Evolutionary conservation across 208 protist genomes (phyloP).

Genomic region (Crithidia acanthocephali): DNA sequence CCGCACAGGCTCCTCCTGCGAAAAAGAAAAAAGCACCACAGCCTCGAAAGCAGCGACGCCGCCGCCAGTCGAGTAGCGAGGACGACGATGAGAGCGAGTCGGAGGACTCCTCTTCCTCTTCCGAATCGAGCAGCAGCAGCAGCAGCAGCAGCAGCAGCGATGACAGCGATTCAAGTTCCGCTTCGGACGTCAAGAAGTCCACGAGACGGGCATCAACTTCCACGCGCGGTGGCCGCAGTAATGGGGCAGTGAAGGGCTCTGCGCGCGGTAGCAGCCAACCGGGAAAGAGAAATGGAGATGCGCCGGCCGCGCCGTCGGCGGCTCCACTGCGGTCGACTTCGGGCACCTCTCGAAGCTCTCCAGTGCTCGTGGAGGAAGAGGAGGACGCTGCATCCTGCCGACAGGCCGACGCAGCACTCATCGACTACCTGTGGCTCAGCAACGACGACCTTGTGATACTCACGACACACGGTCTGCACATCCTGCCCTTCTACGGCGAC

Average conservation of each 20-base stretch:
- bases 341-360: not conserved
- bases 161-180: not conserved
- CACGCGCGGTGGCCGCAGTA: not conserved
- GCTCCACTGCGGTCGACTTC: not conserved
- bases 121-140: conserved; percentile 11
- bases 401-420: not conserved
- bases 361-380: not conserved
- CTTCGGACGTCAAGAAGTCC: not conserved
- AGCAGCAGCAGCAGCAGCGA: conserved; percentile 14
- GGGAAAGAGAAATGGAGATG: not conserved
- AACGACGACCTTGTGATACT: conserved; percentile 66
- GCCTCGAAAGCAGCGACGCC: not conserved
- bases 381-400: not conserved
- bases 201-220: not conserved
- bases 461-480: conserved; percentile 49
- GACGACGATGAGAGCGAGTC: not conserved
- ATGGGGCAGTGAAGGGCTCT: not conserved
- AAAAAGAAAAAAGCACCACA: not conserved
- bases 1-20: not conserved
- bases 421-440: conserved; percentile 69
- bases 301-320: not conserved
- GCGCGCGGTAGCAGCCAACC: not conserved
- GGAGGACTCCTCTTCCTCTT: not conserved
- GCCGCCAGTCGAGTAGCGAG: not conserved
- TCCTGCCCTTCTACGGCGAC: conserved; percentile 41